phyloP scores from a whole-genome alignment of 768 basidiomycete genomes.

The Trametes cingulata region DNA sequence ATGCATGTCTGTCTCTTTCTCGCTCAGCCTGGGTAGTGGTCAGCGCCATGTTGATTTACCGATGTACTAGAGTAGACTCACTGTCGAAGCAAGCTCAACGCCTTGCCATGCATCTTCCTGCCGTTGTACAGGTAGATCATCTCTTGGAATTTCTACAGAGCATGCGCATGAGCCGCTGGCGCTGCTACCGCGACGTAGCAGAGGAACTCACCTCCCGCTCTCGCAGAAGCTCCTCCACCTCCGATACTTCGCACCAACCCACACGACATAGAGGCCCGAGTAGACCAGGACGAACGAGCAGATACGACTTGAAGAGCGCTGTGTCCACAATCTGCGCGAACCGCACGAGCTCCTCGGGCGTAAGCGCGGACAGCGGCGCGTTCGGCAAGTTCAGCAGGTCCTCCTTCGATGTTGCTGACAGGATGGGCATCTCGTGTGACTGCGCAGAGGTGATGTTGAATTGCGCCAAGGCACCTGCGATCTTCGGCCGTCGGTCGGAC shows the following conservation, averaged over 20 bases:
- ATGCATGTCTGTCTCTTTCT: constrained; percentile 70
- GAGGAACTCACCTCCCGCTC: constrained; percentile 65
- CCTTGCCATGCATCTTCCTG: constrained; percentile 93
- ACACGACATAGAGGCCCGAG: constrained; percentile 86
- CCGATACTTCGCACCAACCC: constrained; percentile 94
- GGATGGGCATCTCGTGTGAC: constrained; percentile 63
- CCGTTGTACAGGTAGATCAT: constrained; percentile 90
- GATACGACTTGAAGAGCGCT: constrained; percentile 89
- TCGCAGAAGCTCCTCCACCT: constrained; percentile 86
- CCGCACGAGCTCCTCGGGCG: constrained; percentile 81
- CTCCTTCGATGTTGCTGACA: constrained; percentile 71
- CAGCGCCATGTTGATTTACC: not conserved
- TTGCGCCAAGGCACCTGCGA: constrained; percentile 71
- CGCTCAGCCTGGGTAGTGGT: constrained; percentile 60
- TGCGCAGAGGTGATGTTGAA: constrained; percentile 70
- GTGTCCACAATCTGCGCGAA: constrained; percentile 96
- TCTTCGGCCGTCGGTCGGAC: constrained; percentile 85
- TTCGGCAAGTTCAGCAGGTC: constrained; percentile 82
- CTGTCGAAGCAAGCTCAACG: constrained; percentile 82
- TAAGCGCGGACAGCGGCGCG: constrained; percentile 66
- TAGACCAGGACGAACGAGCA: constrained; percentile 77
- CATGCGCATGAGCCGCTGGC: not conserved
- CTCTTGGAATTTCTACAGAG: constrained; percentile 81
- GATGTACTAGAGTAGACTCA: constrained; percentile 41
- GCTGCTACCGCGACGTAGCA: not conserved